These are phyloP conservation scores for Fomitopsis serialis DNA, from an alignment of 768 basidiomycete species.

Conservation along the genomic window DNA sequence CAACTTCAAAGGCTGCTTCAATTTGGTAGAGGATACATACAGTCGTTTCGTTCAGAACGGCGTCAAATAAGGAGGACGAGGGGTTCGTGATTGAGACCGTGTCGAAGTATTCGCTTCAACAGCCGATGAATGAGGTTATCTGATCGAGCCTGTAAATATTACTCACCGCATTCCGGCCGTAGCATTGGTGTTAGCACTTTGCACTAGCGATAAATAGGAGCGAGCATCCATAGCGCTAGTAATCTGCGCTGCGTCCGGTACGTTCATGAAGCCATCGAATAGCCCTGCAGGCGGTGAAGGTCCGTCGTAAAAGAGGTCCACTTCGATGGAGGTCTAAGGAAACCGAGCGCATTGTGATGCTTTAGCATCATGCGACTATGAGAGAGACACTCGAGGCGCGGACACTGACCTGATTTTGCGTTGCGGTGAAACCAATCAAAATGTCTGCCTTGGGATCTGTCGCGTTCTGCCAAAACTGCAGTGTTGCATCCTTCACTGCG, in stretches of 20 bases:
- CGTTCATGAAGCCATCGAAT: conserved; percentile 47
- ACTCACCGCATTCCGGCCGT: conserved; percentile 29
- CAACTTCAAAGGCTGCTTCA: background rate
- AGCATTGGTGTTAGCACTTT: conserved; percentile 32
- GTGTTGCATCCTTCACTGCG: conserved; percentile 29
- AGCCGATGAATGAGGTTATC: background rate
- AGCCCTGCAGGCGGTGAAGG: conserved; percentile 43
- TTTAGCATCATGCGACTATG: conserved; percentile 41
- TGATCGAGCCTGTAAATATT: conserved; percentile 27
- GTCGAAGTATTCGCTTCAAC: conserved; percentile 15
- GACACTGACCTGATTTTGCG: conserved; percentile 40
- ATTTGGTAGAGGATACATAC: conserved; percentile 13
- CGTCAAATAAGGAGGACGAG: conserved; percentile 28
- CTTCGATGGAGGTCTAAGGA: background rate
- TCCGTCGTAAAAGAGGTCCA: conserved; percentile 51
- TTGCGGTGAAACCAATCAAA: conserved; percentile 35
- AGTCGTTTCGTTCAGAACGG: conserved; percentile 35
- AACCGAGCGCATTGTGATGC: conserved; percentile 30
- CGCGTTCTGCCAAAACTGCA: conserved; percentile 29
- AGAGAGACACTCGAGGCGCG: conserved; percentile 41
- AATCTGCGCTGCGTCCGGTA: conserved; percentile 34
- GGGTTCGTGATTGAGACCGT: conserved; percentile 32
- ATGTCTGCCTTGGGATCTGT: conserved; percentile 36
- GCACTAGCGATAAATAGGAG: conserved; percentile 36
- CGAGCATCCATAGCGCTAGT: conserved; percentile 37